Conservation (phyloP, 2,329 filamentous ascomycete species). For the Neofusicoccum ribis region DNA sequence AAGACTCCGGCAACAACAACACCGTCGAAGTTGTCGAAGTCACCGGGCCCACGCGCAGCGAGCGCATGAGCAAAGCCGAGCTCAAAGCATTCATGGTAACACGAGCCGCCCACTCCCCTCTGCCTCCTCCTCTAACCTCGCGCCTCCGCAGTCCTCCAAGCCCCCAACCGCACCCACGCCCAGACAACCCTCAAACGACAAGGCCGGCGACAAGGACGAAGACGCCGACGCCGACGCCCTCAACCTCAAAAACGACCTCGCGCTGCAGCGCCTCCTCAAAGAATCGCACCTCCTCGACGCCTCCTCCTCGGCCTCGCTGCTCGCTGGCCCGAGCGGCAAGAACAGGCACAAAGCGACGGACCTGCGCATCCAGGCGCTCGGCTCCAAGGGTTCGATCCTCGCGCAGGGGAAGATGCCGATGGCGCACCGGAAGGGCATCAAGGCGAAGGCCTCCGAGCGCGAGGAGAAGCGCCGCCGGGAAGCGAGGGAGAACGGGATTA, state of each 20-base stretch:
- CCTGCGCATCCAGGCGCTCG: slow-evolving; percentile 77
- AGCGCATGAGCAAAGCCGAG: slow-evolving; percentile 56
- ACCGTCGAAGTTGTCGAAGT: slow-evolving; percentile 49
- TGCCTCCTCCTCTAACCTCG: background rate
- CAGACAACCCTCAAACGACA: slow-evolving; percentile 22
- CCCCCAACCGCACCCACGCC: slow-evolving; percentile 40
- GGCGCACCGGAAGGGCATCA: slow-evolving; percentile 81
- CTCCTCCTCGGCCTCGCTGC: slow-evolving; percentile 51
- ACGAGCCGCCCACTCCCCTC: slow-evolving; percentile 4
- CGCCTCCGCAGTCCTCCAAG: slow-evolving; percentile 47
- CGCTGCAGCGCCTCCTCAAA: slow-evolving; percentile 82
- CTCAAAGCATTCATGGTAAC: slow-evolving; percentile 76
- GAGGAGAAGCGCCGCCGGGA: slow-evolving; percentile 74
- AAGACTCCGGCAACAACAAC: slow-evolving; percentile 36
- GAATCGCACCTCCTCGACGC: slow-evolving; percentile 85
- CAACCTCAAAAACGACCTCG: slow-evolving; percentile 88
- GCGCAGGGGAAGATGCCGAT: slow-evolving; percentile 87
- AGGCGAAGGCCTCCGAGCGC: slow-evolving; percentile 61
- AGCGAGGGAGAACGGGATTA: slow-evolving; percentile 85
- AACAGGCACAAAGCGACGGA: slow-evolving; percentile 81
- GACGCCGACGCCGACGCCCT: slow-evolving; percentile 59
- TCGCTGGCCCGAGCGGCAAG: slow-evolving; percentile 58
- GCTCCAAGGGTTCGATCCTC: slow-evolving; percentile 73
- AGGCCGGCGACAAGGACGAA: slow-evolving; percentile 40
- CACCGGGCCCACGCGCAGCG: slow-evolving; percentile 32